Evolutionary conservation across 306 rosid species (phyloP), one percentile per base, ranked within the genome.

Genomic region (Rosa rugosa): DNA sequence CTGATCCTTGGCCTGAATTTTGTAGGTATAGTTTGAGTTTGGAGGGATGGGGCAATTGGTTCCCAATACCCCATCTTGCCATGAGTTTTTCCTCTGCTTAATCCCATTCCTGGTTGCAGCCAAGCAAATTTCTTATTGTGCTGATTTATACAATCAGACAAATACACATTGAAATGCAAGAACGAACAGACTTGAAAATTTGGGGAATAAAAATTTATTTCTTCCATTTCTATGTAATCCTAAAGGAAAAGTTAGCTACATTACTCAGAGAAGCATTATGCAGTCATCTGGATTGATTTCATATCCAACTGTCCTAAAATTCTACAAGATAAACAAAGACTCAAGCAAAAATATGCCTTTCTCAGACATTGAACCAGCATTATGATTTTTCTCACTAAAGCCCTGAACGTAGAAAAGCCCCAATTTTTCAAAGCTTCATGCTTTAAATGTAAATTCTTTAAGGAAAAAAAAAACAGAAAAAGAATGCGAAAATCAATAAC

Each of bases 41-140:
- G 98, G 89, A 60, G 94, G 97, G 76, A 95, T 88, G 64, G 99
- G 91, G 75, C 99, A 95, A 66, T 95, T 95, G 54, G 98, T 95
- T 80, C 99, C 99, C 80, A 90, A 76, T 34, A 95, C 97, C 60
- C 99, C 99, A 80, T 95, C 99, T 88, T 95, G 99, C 99, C 99
- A 95, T 66, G 99, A 95, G 85, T 95, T 95, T 74, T 95, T 93
- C 88, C 98, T 91, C 84, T 95, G 99, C 40, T 95, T 95, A 66
- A 95, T 90, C 14, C 98, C 99, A 46, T 95, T 93, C 99, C 99
- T 93, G 72, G 38, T 80, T 84, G 8, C 11, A 51, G 60, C 11
- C 60, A 76, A 82, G 34, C 66, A 67, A 65, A 40, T 6, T 40
- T 68, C 69, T 54, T 78, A 25, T 2, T 42, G 54, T 6, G 56